Evolutionary conservation across 179 eudicot species (phyloP), one percentile per base, ranked within the genome.

Genomic region (Silene vulgaris): DNA sequence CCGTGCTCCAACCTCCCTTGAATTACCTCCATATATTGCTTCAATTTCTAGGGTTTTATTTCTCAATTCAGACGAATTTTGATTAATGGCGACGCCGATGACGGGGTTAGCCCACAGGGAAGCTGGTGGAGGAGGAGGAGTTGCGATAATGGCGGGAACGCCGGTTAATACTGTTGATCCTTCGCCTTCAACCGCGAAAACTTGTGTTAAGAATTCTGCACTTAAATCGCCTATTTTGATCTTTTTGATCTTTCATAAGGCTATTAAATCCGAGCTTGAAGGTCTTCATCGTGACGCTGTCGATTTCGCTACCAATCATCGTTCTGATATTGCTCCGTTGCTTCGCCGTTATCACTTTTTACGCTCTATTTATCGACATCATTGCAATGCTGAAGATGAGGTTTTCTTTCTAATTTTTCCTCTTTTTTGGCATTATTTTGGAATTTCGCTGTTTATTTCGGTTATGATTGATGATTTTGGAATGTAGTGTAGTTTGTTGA

Each of bases 371-470:
- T 94, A 94, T 60, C 88, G 86, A 80, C 97, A 94, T 79, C 98
- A 92, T 76, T 94, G 97, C 85, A 90, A 89, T 88, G 98, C 98
- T 0, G 98, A 94, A 83, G 98, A 94, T 78, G 97, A 94, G 96
- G 98, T 92, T 11, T 23, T 37, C 26, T 17, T 67, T 70, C 37
- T 32, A 4, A 50, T 14, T 19, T 1, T 6, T 16, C 16, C n/a
- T 52, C 29, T 4, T 14, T 23, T 0, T 50, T 12, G 2, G 1
- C 12, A 79, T 65, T 37, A 7, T 37, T 5, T 76, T 14, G 21
- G 3, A 26, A 60, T 65, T 72, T 56, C 6, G 65, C 40, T 45
- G 8, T 69, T 37, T 3, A 6, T 63, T 14, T 30, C 7, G 26
- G 61, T 37, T 37, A 37, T 37, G 45, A 0, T 6, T 40, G 0